phyloP scores from a whole-genome alignment of 345 rosid species.

The Carallia brachiata region DNA sequence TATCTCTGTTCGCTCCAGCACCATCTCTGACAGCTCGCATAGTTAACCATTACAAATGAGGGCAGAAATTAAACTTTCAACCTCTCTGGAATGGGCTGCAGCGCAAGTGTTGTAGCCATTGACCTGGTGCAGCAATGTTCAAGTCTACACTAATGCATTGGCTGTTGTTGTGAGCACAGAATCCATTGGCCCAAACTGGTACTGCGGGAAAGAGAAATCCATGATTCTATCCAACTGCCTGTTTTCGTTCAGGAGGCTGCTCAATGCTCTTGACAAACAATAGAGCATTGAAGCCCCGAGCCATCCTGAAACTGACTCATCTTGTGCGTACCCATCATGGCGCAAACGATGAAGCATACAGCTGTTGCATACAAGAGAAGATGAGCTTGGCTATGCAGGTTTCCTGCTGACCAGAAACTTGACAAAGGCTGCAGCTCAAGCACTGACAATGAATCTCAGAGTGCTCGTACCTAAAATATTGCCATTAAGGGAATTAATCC shows the following conservation, averaged over 20 bases:
- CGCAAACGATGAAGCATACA: constrained; percentile 58
- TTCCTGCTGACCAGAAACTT: constrained; percentile 48
- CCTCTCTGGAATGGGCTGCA: constrained; percentile 71
- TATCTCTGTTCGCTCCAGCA: constrained; percentile 55
- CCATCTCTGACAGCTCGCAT: constrained; percentile 67
- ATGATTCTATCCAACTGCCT: constrained; percentile 77
- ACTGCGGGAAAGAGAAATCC: constrained; percentile 67
- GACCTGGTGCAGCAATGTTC: constrained; percentile 52
- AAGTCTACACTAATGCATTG: constrained; percentile 34
- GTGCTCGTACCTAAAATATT: constrained; percentile 46
- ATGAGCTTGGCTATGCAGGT: constrained; percentile 50
- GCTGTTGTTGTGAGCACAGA: constrained; percentile 79
- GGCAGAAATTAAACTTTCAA: constrained; percentile 55
- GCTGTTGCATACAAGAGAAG: constrained; percentile 64
- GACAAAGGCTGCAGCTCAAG: constrained; percentile 53
- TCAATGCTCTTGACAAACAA: constrained; percentile 67
- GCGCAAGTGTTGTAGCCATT: constrained; percentile 54
- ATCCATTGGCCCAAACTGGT: constrained; percentile 69
- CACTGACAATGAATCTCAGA: constrained; percentile 50
- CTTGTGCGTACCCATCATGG: constrained; percentile 53
- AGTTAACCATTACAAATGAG: constrained; percentile 67
- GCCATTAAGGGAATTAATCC: constrained; percentile 15
- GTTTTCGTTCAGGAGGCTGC: constrained; percentile 71
- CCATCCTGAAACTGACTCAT: constrained; percentile 49
- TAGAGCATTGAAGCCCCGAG: constrained; percentile 33